Percentiles rank a stretch among this genome's conserved stretches.
Evolutionary conservation across 768 basidiomycete species (phyloP).

Genomic region (Saitozyma sp.): DNA sequence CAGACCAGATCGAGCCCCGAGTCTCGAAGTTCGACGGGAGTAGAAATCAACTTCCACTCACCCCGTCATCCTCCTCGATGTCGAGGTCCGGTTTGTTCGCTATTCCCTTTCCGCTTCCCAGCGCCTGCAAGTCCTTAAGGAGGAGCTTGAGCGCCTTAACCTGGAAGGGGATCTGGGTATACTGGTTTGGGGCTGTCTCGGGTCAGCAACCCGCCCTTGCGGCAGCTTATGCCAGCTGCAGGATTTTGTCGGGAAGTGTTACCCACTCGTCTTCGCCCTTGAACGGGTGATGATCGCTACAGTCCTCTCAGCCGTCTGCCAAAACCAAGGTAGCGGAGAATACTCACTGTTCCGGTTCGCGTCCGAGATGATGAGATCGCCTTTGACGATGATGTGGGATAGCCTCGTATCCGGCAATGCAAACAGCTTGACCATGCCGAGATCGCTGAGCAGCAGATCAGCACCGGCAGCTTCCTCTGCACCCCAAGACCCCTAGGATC

Average conservation of each 20-base stretch:
- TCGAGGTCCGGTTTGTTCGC: constrained; percentile 38
- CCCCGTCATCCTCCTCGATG: constrained; percentile 55
- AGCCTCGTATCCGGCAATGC: constrained; percentile 66
- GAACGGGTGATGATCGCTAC: constrained; percentile 97
- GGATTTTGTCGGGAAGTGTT: not conserved
- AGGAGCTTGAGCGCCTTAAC: constrained; percentile 90
- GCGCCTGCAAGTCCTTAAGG: constrained; percentile 75
- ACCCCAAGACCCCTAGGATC: too few relatives aligned
- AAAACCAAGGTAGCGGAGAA: not conserved
- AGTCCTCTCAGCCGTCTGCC: constrained; percentile 15
- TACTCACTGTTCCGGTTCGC: constrained; percentile 76
- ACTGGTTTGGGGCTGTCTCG: constrained; percentile 75
- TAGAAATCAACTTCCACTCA: constrained; percentile 14
- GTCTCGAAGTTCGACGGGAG: not conserved
- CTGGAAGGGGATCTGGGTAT: constrained; percentile 80
- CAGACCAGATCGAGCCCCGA: not conserved
- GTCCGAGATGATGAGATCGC: constrained; percentile 81
- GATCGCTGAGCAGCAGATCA: constrained; percentile 56
- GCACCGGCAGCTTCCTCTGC: not conserved
- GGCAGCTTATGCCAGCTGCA: too few relatives aligned
- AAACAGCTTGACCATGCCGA: constrained; percentile 77
- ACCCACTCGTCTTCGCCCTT: constrained; percentile 77
- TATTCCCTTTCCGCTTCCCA: constrained; percentile 60
- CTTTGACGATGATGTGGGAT: constrained; percentile 74
- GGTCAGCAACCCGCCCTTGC: constrained; percentile 2